phyloP scores from a whole-genome alignment of 371 early-diverging fungal species.

The Mucor mucedo region DNA sequence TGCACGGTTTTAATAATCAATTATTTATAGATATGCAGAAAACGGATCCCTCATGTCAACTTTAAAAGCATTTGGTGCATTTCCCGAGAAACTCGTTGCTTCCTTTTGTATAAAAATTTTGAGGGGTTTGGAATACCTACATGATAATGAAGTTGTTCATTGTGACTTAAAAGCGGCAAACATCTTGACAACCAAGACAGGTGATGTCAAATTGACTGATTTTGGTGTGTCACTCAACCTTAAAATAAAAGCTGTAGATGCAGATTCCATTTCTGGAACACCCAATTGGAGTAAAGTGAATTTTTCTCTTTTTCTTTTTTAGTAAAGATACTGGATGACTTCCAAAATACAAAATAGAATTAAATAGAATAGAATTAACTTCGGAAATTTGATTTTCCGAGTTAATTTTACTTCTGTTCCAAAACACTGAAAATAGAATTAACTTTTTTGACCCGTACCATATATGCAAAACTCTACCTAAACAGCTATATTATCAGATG shows the following conservation, averaged over 20 bases:
- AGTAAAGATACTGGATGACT: too few species aligned
- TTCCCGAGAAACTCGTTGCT: constrained; percentile 92
- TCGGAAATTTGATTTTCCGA: too few species aligned
- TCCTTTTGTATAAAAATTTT: constrained; percentile 91
- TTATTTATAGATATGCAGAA: constrained; percentile 79
- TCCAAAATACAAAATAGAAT: too few species aligned
- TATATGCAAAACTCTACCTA: too few species aligned
- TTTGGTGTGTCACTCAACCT: constrained; percentile 93
- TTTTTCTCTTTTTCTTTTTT: constrained; percentile 5
- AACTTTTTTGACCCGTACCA: too few species aligned
- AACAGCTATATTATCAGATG: too few species aligned
- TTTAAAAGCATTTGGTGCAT: constrained; percentile 88
- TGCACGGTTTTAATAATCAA: background rate
- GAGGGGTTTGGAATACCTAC: constrained; percentile 90
- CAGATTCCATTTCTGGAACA: constrained; percentile 80
- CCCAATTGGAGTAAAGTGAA: constrained; percentile 89
- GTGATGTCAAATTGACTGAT: constrained; percentile 94
- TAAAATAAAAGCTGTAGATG: constrained; percentile 67
- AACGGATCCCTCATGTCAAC: constrained; percentile 92
- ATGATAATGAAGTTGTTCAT: constrained; percentile 89
- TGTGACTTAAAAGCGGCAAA: constrained; percentile 98
- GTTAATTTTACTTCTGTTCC: too few species aligned
- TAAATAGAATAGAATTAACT: too few species aligned
- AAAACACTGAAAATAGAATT: too few species aligned
- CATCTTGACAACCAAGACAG: constrained; percentile 92